phyloP scores from a whole-genome alignment of 768 basidiomycete species.

The Rhizopogon vulgaris region DNA sequence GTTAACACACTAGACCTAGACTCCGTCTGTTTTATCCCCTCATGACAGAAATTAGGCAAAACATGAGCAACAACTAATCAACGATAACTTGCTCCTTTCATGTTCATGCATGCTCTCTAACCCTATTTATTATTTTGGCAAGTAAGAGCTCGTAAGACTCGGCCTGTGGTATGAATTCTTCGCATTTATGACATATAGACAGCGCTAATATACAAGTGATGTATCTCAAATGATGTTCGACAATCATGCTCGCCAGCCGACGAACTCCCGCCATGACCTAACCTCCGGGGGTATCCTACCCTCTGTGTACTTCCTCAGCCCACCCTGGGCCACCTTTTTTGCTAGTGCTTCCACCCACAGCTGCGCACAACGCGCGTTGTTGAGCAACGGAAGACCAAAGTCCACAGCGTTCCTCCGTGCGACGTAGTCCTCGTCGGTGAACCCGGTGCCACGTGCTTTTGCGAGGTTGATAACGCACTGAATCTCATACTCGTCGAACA shows the following conservation, averaged over 20 bases:
- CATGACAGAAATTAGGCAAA: no score
- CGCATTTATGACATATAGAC: no score
- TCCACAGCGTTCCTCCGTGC: constrained; percentile 95
- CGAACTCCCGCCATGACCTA: constrained; percentile 86
- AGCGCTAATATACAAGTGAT: not conserved
- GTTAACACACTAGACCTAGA: no score
- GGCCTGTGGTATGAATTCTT: no score
- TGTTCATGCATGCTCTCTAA: no score
- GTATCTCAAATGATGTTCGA: not conserved
- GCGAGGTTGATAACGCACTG: constrained; percentile 93
- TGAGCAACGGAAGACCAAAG: constrained; percentile 88
- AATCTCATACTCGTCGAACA: constrained; percentile 92
- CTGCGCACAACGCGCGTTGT: constrained; percentile 83
- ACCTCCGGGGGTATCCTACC: constrained; percentile 90
- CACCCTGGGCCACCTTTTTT: constrained; percentile 78
- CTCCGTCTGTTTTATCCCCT: no score
- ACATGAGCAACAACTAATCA: no score
- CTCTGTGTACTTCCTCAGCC: constrained; percentile 72
- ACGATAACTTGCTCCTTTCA: no score
- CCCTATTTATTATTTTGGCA: no score
- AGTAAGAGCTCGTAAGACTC: no score
- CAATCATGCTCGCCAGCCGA: constrained; percentile 59
- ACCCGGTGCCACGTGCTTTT: constrained; percentile 64
- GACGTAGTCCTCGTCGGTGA: constrained; percentile 92
- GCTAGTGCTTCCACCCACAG: constrained; percentile 88